phyloP scores from a whole-genome alignment of 177 flowering plant genomes.

The Vitis hybrid region DNA sequence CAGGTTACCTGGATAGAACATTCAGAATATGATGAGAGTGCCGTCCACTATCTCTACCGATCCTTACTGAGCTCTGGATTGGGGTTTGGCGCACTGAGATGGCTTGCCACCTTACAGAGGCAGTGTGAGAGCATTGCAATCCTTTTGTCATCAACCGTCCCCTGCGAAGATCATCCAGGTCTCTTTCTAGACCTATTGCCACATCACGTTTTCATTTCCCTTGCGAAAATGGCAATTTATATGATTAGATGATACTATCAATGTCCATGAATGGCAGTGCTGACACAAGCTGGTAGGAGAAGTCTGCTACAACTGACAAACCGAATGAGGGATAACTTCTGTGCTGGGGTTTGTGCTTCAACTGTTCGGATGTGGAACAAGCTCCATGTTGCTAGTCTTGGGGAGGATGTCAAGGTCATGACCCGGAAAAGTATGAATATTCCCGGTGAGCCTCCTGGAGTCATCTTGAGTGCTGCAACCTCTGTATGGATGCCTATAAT shows the following conservation, averaged over 20 bases:
- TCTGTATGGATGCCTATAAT: slow-evolving; percentile 58
- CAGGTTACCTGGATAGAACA: slow-evolving; percentile 68
- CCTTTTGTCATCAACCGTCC: slow-evolving; percentile 22
- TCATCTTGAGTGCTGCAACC: slow-evolving; percentile 48
- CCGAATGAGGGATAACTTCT: slow-evolving; percentile 46
- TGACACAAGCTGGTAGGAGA: slow-evolving; percentile 27
- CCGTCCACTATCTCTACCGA: slow-evolving; percentile 35
- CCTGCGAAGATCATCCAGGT: slow-evolving; percentile 22
- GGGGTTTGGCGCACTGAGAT: slow-evolving; percentile 51
- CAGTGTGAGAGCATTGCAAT: slow-evolving; percentile 32
- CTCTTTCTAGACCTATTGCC: neutral
- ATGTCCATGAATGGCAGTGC: slow-evolving; percentile 16
- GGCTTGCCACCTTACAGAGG: slow-evolving; percentile 49
- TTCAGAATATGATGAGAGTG: slow-evolving; percentile 45
- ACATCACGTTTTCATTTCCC: neutral
- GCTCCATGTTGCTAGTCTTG: slow-evolving; percentile 22
- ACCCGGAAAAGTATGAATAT: slow-evolving; percentile 33
- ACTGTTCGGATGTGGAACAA: slow-evolving; percentile 36
- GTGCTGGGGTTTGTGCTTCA: slow-evolving; percentile 45
- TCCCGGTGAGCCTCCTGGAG: slow-evolving; percentile 55
- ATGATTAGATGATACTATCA: too few species aligned
- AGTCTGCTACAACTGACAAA: slow-evolving; percentile 44
- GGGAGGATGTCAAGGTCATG: slow-evolving; percentile 36
- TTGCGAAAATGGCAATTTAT: neutral
- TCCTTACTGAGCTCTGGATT: slow-evolving; percentile 38